Percentiles rank a stretch among this genome's conserved stretches.
These are phyloP conservation scores for Spergularia azorica DNA, from an alignment of 179 eudicot genomes.

Conservation along the genomic window DNA sequence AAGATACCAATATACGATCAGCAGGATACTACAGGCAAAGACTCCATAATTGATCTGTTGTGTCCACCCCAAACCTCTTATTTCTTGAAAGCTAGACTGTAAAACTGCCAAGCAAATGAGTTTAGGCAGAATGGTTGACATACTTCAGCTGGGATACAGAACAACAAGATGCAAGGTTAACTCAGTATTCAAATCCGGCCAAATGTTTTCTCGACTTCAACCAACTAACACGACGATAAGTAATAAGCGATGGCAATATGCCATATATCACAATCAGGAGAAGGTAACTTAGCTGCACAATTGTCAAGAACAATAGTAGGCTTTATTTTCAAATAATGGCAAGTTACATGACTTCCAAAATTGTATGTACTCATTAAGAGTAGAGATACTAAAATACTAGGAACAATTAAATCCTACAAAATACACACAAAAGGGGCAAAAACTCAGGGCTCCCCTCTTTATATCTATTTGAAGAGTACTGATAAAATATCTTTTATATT, in stretches of 20 bases:
- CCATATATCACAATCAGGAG: not conserved
- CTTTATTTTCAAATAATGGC: constrained; percentile 24
- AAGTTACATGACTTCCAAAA: constrained; percentile 21
- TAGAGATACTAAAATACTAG: not conserved
- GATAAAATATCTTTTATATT: not conserved
- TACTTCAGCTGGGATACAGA: not conserved
- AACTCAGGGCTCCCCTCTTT: constrained; percentile 19
- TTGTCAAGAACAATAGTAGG: constrained; percentile 8
- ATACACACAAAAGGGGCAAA: constrained; percentile 29
- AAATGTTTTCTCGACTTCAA: not conserved
- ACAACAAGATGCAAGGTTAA: not conserved
- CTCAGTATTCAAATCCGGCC: not conserved
- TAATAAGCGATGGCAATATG: too few relatives aligned
- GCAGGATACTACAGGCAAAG: too few relatives aligned
- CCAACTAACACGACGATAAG: not conserved
- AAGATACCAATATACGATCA: too few relatives aligned
- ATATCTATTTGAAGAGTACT: not conserved
- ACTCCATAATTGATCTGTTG: too few relatives aligned
- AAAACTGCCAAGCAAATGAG: too few relatives aligned
- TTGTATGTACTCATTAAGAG: constrained; percentile 10
- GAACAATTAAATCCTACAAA: constrained; percentile 21
- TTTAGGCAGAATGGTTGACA: not conserved
- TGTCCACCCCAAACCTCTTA: too few relatives aligned
- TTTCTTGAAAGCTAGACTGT: too few relatives aligned
- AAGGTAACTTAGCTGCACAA: not conserved